Conservation (phyloP, 2,329 filamentous ascomycete species). For the Thelonectria olida region DNA sequence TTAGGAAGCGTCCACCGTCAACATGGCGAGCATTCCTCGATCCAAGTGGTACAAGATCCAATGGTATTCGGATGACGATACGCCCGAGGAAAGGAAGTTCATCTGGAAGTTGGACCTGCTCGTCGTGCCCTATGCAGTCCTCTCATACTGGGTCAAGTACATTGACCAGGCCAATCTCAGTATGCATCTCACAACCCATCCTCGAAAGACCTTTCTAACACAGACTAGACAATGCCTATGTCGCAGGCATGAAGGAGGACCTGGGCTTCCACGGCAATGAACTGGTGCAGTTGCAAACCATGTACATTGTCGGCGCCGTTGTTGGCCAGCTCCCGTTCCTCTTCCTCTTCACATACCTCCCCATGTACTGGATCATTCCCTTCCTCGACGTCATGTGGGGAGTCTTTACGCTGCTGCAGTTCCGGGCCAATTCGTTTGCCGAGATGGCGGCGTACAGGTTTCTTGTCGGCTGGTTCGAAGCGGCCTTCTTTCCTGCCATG, state of each 20-base stretch:
- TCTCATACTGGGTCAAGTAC: constrained; percentile 20
- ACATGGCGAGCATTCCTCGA: constrained; percentile 14
- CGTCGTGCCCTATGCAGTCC: constrained; percentile 14
- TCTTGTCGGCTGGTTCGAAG: constrained; percentile 62
- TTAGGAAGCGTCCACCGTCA: not conserved
- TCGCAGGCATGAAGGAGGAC: constrained; percentile 62
- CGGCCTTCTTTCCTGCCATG: constrained; percentile 21
- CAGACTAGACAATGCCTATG: constrained; percentile 61
- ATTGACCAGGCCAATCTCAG: constrained; percentile 19
- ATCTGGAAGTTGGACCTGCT: constrained; percentile 18
- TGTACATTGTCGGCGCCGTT: constrained; percentile 56
- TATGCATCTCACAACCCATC: not conserved
- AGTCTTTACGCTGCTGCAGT: constrained; percentile 64
- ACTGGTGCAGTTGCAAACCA: constrained; percentile 61
- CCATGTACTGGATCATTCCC: constrained; percentile 62
- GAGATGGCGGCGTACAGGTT: constrained; percentile 64
- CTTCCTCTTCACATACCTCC: constrained; percentile 55
- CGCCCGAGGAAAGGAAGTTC: constrained; percentile 12
- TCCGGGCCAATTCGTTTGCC: constrained; percentile 55
- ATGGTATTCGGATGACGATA: constrained; percentile 21
- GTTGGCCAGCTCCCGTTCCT: constrained; percentile 60
- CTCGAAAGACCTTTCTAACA: not conserved
- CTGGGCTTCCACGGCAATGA: constrained; percentile 61
- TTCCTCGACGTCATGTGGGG: constrained; percentile 63
- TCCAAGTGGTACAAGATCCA: constrained; percentile 20